Evolutionary conservation across 495 filamentous ascomycete genomes (phyloP).

Genomic region (Trichodelitschia bisporula): DNA sequence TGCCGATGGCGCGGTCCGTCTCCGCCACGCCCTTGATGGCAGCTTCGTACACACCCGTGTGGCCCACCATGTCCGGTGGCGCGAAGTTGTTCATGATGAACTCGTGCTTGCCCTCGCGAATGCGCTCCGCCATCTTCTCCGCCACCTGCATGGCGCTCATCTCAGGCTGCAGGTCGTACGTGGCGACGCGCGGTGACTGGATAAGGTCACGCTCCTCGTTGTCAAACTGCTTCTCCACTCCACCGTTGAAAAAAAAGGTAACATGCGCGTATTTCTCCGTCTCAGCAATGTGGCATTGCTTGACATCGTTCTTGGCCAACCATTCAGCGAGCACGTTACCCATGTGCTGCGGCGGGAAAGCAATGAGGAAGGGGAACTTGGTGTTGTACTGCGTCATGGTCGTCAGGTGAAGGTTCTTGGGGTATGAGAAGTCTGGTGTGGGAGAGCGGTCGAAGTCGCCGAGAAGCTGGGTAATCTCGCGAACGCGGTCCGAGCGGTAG

Average conservation of each 20-base stretch:
- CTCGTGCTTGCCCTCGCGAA: constrained; percentile 57
- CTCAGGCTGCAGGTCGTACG: constrained; percentile 87
- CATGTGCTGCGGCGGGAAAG: constrained; percentile 89
- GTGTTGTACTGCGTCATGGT: constrained; percentile 99
- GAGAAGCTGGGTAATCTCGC: constrained; percentile 85
- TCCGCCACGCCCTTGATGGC: constrained; percentile 64
- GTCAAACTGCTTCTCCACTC: constrained; percentile 88
- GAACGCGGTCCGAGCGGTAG: constrained; percentile 95
- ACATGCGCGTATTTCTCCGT: constrained; percentile 99
- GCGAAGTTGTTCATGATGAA: constrained; percentile 99
- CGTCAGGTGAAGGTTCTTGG: constrained; percentile 69
- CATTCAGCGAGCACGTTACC: constrained; percentile 90
- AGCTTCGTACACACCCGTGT: constrained; percentile 94
- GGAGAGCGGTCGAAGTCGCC: constrained; percentile 81
- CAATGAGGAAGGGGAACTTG: constrained; percentile 79
- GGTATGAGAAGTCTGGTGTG: constrained; percentile 77
- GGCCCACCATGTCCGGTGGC: constrained; percentile 96
- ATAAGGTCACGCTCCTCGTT: constrained; percentile 68
- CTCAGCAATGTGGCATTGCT: constrained; percentile 92
- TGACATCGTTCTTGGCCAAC: constrained; percentile 61
- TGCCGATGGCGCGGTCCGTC: constrained; percentile 81
- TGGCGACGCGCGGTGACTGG: constrained; percentile 55
- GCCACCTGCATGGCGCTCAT: constrained; percentile 85
- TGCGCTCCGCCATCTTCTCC: constrained; percentile 61
- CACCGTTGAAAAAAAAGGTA: constrained; percentile 99